These are phyloP conservation scores for Cryptococcus sp. DNA, from an alignment of 1,284 basidiomycete genomes.

Conservation along the genomic window DNA sequence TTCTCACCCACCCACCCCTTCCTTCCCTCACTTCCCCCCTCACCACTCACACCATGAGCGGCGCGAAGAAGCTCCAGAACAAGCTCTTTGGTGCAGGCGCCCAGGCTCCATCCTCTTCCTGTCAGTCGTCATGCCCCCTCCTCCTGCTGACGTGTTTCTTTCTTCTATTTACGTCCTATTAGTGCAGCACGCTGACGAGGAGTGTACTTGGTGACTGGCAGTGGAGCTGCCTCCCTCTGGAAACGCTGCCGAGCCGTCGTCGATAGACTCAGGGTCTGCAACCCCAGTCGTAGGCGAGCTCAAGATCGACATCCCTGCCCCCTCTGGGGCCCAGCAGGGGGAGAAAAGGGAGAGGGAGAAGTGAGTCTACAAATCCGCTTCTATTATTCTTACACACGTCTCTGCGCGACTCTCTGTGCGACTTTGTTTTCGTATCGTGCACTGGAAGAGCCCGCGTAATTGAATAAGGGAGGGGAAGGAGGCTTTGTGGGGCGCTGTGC, in stretches of 20 bases:
- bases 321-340: constrained; percentile 47
- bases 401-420: not conserved
- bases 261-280: constrained; percentile 23
- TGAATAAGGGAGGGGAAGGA: not conserved
- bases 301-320: constrained; percentile 75
- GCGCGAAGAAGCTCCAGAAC: constrained; percentile 65
- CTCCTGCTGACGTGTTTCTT: constrained; percentile 2
- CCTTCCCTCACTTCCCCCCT: not conserved
- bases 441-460: not conserved
- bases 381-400: not conserved
- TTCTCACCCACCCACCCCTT: not conserved
- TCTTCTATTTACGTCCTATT: not conserved
- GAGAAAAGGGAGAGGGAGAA: constrained; percentile 53
- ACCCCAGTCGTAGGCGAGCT: constrained; percentile 49
- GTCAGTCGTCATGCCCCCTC: not conserved
- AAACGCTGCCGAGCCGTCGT: constrained; percentile 2
- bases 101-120: not conserved
- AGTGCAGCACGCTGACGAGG: not conserved
- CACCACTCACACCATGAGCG: constrained; percentile 24
- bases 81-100: constrained; percentile 63
- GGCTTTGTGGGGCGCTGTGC: not conserved
- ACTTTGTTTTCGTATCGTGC: not conserved
- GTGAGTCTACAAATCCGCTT: constrained; percentile 22
- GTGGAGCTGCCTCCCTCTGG: not conserved
- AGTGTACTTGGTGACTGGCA: not conserved